phyloP scores from a whole-genome alignment of 2,329 filamentous ascomycete genomes.

The Sarocladium kiliense region DNA sequence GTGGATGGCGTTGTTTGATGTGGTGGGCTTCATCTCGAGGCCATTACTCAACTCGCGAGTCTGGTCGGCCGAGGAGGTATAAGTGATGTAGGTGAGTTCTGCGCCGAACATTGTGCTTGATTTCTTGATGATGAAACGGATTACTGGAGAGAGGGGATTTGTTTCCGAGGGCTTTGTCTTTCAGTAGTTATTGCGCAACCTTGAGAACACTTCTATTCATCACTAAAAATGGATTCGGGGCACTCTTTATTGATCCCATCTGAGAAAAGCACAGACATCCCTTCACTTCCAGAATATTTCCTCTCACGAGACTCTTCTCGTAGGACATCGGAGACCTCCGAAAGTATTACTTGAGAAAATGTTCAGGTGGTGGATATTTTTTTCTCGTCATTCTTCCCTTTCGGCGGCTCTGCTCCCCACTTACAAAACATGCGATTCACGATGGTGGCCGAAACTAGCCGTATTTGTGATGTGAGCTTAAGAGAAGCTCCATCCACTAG shows the following conservation, averaged over 20 bases:
- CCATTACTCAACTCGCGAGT: neutral
- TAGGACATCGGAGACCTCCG: slow-evolving; percentile 7
- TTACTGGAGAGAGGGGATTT: neutral
- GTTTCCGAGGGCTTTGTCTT: neutral
- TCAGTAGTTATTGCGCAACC: too few relatives aligned
- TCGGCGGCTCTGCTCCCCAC: neutral
- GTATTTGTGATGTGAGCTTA: too few relatives aligned
- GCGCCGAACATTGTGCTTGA: slow-evolving; percentile 4
- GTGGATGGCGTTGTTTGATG: neutral
- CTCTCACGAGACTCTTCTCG: neutral
- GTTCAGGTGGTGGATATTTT: neutral
- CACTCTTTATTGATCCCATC: neutral
- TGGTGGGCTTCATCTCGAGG: neutral
- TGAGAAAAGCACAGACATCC: too few relatives aligned
- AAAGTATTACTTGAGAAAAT: slow-evolving; percentile 1
- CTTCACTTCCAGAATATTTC: too few relatives aligned
- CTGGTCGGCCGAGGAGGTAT: neutral
- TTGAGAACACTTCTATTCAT: neutral
- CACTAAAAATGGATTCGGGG: neutral
- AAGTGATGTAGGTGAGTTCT: neutral
- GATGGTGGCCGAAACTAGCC: slow-evolving; percentile 5
- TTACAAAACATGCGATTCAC: neutral
- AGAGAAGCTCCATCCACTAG: too few relatives aligned
- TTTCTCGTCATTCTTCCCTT: neutral
- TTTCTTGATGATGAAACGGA: too few relatives aligned